These are phyloP conservation scores for Talaromyces sp. DNA, from an alignment of 2,329 filamentous ascomycete species.

Conservation along the genomic window DNA sequence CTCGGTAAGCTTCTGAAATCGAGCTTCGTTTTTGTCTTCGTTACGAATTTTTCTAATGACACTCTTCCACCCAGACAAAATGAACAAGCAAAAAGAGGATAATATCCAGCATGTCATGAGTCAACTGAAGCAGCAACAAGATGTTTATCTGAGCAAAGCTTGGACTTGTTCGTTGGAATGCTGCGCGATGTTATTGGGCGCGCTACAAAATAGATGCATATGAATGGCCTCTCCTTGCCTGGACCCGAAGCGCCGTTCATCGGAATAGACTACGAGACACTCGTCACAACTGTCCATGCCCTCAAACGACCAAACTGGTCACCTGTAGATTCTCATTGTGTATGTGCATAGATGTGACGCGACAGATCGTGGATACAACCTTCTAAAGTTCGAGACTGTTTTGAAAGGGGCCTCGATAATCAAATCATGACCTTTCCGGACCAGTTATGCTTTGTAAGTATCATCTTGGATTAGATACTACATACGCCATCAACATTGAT, in stretches of 20 bases:
- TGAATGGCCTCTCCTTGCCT: slow-evolving; percentile 11
- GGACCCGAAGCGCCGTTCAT: slow-evolving; percentile 13
- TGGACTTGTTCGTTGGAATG: slow-evolving; percentile 4
- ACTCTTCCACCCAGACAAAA: not conserved
- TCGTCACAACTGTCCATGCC: not conserved
- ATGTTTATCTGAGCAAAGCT: not conserved
- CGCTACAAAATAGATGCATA: slow-evolving; percentile 16
- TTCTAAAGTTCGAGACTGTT: not conserved
- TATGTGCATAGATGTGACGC: not conserved
- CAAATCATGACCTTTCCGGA: not conserved
- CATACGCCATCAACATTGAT: too few relatives aligned
- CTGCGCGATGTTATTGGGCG: slow-evolving; percentile 11
- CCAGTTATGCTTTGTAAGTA: not conserved
- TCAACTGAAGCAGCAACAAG: not conserved
- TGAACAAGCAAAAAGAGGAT: not conserved
- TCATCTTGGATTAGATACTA: too few relatives aligned
- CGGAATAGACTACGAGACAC: not conserved
- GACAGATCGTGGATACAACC: not conserved
- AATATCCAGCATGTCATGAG: not conserved
- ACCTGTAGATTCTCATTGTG: not conserved
- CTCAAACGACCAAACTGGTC: not conserved
- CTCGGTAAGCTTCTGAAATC: not conserved
- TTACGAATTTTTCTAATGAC: not conserved
- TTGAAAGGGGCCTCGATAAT: not conserved
- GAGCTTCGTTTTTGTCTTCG: not conserved